Evolutionary conservation across 495 filamentous ascomycete genomes (phyloP).

Genomic region (Trichoderma orchidacearum): DNA sequence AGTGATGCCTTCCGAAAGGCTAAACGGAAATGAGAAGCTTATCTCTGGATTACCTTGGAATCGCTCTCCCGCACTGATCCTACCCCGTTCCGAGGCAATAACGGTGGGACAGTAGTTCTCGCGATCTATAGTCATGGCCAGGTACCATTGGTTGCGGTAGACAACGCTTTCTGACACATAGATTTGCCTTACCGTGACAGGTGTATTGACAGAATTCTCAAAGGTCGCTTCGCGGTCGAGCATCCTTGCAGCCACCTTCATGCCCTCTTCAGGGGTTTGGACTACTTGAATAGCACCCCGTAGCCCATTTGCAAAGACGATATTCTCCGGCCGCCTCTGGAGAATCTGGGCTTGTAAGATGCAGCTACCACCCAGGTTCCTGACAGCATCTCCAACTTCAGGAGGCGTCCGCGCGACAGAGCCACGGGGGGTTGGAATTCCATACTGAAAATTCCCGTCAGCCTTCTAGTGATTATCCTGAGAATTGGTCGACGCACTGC

Average conservation of each 20-base stretch:
- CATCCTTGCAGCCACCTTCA: neutral
- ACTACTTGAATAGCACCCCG: neutral
- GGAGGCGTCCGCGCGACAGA: neutral
- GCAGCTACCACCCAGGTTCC: neutral
- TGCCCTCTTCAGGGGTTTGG: neutral
- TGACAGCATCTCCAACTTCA: neutral
- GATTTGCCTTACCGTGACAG: conserved; percentile 7
- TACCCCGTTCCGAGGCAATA: conserved; percentile 12
- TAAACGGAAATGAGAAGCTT: neutral
- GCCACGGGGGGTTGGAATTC: neutral
- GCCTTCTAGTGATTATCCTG: neutral
- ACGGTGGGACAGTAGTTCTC: conserved; percentile 13
- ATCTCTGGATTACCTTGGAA: neutral
- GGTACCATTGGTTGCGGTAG: conserved; percentile 17
- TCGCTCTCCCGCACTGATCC: neutral
- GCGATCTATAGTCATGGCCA: conserved; percentile 22
- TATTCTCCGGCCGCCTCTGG: neutral
- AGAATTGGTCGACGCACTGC: neutral
- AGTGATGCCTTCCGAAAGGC: neutral
- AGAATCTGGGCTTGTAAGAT: neutral
- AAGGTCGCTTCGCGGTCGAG: neutral
- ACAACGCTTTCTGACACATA: conserved; percentile 20
- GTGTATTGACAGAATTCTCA: neutral
- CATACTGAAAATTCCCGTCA: neutral
- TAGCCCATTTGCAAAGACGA: neutral